Evolutionary conservation across 1,284 basidiomycete genomes (phyloP).

Genomic region (Sporisorium iseilematis-ciliati): DNA sequence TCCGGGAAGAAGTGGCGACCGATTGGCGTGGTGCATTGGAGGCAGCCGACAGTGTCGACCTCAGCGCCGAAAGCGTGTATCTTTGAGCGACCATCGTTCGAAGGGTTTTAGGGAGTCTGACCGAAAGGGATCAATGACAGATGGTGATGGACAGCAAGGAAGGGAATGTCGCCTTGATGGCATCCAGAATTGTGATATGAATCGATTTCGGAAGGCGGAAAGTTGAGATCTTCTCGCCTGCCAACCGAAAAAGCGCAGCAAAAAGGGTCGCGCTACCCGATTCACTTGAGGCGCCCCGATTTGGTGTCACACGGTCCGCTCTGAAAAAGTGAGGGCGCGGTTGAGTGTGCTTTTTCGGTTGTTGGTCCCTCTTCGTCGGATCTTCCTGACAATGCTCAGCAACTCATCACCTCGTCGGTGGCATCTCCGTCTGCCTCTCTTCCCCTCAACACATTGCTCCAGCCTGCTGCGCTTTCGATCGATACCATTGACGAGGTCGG

Average conservation of each 20-base stretch:
- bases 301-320: neutral
- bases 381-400: slow-evolving; percentile 13
- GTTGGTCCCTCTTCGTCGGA: neutral
- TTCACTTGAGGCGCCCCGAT: neutral
- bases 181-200: neutral
- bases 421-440: neutral
- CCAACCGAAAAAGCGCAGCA: neutral
- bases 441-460: neutral
- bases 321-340: neutral
- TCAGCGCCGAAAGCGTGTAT: slow-evolving; percentile 45
- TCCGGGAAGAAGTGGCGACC: slow-evolving; percentile 40
- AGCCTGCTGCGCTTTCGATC: neutral
- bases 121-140: neutral
- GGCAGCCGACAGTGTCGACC: slow-evolving; percentile 48
- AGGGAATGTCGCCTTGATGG: neutral
- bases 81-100: slow-evolving; percentile 42
- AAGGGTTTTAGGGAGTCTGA: neutral
- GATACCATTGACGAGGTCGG: neutral
- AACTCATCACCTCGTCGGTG: neutral
- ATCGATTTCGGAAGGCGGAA: neutral
- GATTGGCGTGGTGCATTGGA: slow-evolving; percentile 32
- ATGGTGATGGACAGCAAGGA: neutral
- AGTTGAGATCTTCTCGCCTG: slow-evolving; percentile 2
- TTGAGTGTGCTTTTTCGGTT: neutral
- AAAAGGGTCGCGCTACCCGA: neutral